Evolutionary conservation across 164 flowering plant species (phyloP).

Genomic region (Magnolia officinalis): DNA sequence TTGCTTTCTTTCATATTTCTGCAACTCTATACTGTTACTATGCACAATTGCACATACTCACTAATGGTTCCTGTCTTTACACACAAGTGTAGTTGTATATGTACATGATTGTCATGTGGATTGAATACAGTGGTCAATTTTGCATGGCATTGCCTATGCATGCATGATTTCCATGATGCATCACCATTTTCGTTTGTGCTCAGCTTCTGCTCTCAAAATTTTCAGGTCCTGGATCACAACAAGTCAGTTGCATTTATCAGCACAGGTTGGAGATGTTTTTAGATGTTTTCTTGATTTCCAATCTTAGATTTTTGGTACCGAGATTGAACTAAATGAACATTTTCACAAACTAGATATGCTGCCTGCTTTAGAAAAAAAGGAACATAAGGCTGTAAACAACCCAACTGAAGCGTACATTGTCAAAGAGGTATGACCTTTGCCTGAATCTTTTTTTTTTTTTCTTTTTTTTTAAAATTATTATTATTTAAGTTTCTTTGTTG

Average conservation of each 20-base stretch:
- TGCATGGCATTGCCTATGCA: background rate
- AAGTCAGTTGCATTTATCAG: constrained; percentile 70
- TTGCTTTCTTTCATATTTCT: too few species aligned
- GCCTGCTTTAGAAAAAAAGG: constrained; percentile 69
- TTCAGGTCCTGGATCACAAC: constrained; percentile 68
- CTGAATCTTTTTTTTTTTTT: background rate
- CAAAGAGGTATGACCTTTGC: constrained; percentile 45
- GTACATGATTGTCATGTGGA: too few species aligned
- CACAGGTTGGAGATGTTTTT: constrained; percentile 52
- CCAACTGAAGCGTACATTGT: constrained; percentile 71
- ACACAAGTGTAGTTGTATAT: too few species aligned
- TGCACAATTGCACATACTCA: too few species aligned
- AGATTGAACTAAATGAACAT: constrained; percentile 6
- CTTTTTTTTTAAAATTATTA: too few species aligned
- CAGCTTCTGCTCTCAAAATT: constrained; percentile 6
- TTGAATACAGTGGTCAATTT: too few species aligned
- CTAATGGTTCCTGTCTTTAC: too few species aligned
- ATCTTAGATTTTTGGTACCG: background rate
- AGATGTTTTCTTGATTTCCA: background rate
- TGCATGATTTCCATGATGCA: background rate
- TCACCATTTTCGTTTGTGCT: background rate
- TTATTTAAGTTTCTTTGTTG: too few species aligned
- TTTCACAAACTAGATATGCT: constrained; percentile 46
- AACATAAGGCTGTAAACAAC: constrained; percentile 65
- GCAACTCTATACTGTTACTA: too few species aligned